Conservation (phyloP, 345 rosid species). For the Adansonia digitata region DNA sequence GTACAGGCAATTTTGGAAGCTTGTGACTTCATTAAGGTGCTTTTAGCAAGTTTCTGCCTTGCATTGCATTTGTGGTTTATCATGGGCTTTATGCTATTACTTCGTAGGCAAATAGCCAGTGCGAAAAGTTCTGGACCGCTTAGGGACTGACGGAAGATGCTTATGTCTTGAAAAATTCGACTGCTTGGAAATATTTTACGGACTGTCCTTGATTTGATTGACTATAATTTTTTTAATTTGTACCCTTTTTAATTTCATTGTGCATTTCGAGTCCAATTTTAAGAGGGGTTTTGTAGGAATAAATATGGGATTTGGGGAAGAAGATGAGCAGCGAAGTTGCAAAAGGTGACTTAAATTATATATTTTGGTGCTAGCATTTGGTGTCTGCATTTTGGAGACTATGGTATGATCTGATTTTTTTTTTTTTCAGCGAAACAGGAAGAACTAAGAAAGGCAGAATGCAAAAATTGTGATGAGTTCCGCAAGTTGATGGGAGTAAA, state of each 20-base stretch:
- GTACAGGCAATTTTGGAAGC: conserved; percentile 75
- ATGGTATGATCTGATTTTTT: conserved; percentile 14
- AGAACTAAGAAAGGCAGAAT: conserved; percentile 77
- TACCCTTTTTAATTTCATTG: background rate
- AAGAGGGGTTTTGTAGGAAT: conserved; percentile 53
- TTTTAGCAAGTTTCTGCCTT: conserved; percentile 11
- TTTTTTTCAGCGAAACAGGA: conserved; percentile 61
- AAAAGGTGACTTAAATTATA: conserved; percentile 51
- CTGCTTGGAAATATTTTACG: conserved; percentile 88
- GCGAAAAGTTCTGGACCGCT: conserved; percentile 92
- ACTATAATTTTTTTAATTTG: background rate
- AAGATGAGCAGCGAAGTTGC: conserved; percentile 86
- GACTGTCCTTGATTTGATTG: conserved; percentile 16
- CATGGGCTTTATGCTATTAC: background rate
- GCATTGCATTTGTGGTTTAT: conserved; percentile 7
- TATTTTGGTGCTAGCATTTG: background rate
- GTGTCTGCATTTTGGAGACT: conserved; percentile 6
- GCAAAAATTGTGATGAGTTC: conserved; percentile 95
- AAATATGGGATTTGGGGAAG: conserved; percentile 78
- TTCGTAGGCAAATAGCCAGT: conserved; percentile 75
- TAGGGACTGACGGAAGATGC: conserved; percentile 92
- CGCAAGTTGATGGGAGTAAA: conserved; percentile 83
- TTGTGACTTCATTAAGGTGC: conserved; percentile 89
- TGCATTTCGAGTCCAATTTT: conserved; percentile 24
- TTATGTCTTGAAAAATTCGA: conserved; percentile 83